Percentiles rank a stretch among this genome's conserved stretches.
These are phyloP conservation scores for Chloromonas sp. DNA, from an alignment of 163 green algal genomes.

Conservation along the genomic window DNA sequence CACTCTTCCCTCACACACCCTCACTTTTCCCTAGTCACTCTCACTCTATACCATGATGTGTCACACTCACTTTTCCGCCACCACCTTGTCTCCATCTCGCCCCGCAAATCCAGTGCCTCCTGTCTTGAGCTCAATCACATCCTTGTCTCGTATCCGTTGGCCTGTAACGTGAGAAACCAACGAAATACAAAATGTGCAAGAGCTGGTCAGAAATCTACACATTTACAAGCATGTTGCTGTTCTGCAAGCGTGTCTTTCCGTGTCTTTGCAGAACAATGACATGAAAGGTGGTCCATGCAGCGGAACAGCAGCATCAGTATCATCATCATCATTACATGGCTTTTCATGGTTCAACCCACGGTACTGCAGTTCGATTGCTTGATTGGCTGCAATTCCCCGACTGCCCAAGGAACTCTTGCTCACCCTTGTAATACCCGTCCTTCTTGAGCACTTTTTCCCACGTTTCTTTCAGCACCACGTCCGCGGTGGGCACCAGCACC, in stretches of 20 bases:
- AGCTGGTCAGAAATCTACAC: constrained; percentile 1
- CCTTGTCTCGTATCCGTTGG: constrained; percentile 17
- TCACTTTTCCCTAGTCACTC: not conserved
- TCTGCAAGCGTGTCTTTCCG: too few relatives aligned
- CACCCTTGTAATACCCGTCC: constrained; percentile 47
- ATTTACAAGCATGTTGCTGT: constrained; percentile 1
- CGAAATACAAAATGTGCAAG: not conserved
- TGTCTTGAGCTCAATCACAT: constrained; percentile 79
- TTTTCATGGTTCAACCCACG: too few relatives aligned
- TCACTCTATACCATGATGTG: not conserved
- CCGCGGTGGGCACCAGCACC: constrained; percentile 75
- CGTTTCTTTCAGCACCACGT: constrained; percentile 84
- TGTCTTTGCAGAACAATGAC: too few relatives aligned
- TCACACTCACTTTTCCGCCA: constrained; percentile 36
- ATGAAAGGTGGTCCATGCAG: too few relatives aligned
- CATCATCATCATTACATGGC: too few relatives aligned
- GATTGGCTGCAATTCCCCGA: too few relatives aligned
- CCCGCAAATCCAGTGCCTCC: constrained; percentile 87
- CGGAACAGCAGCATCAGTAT: too few relatives aligned
- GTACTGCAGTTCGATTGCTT: too few relatives aligned
- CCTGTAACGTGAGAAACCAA: not conserved
- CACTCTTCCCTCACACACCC: not conserved
- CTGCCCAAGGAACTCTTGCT: too few relatives aligned
- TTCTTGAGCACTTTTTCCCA: constrained; percentile 81
- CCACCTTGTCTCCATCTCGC: constrained; percentile 66